Evolutionary conservation across 495 filamentous ascomycete species (phyloP).

Genomic region (Penicillium waksmanii): DNA sequence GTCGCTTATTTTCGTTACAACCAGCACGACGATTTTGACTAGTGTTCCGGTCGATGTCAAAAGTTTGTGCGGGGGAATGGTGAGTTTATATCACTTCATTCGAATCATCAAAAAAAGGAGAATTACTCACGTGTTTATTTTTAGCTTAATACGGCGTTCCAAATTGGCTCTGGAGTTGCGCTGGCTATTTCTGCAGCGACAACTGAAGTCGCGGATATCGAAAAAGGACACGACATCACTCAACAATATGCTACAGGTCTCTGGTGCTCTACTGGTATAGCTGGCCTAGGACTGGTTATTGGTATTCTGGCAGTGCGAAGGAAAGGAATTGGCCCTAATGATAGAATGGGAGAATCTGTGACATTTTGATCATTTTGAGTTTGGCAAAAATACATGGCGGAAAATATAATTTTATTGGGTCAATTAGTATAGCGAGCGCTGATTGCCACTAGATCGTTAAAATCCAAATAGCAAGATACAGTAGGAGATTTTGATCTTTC

Average conservation of each 20-base stretch:
- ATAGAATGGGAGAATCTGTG: conserved; percentile 29
- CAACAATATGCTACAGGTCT: conserved; percentile 42
- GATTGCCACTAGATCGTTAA: too few species aligned
- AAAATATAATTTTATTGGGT: background rate
- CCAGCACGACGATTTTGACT: conserved; percentile 39
- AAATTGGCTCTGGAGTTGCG: conserved; percentile 43
- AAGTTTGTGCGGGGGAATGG: conserved; percentile 41
- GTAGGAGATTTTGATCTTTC: too few species aligned
- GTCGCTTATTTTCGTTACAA: conserved; percentile 42
- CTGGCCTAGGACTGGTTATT: conserved; percentile 35
- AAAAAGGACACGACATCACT: conserved; percentile 33
- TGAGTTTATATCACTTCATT: conserved; percentile 7
- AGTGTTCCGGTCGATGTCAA: conserved; percentile 41
- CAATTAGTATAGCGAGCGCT: background rate
- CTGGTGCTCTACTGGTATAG: conserved; percentile 40
- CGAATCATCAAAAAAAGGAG: background rate
- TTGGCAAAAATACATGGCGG: background rate
- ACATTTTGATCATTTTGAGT: conserved; percentile 24
- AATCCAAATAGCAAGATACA: too few species aligned
- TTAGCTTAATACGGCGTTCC: conserved; percentile 44
- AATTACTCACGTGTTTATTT: conserved; percentile 5
- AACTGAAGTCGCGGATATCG: conserved; percentile 38
- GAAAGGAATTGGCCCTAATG: conserved; percentile 36
- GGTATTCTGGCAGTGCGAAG: conserved; percentile 32
- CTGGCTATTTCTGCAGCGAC: conserved; percentile 43